Base-by-base conservation (phyloP, 148 eudicot species). In the Simmondsia chinensis region DNA sequence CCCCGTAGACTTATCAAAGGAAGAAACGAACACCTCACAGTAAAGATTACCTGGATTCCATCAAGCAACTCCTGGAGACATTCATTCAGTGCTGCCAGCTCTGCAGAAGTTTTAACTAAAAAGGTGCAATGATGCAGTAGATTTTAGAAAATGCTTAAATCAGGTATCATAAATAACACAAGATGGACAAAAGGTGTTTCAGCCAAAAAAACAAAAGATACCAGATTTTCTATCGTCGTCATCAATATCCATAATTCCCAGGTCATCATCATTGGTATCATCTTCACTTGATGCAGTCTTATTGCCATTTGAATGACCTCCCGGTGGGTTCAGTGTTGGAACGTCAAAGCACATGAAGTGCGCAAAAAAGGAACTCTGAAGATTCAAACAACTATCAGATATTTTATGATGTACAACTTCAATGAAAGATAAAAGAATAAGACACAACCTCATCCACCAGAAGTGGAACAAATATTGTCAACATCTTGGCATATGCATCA, bases 261-360 rank as follows among this genome's bases (percentile, higher is more conserved):
- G 70, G 65, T 84, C 97, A 60, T 84, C 93, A 56, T 73, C 77
- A 59, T 73, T 70, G 22, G 39, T 63, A 55, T 75, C 79, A 33
- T 64, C 81, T 48, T 59, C 78, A 64, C 65, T 37, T 6, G 63
- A 51, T 14, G 68, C 63, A 56, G 64, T 57, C 65, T 65, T 75
- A 39, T 59, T 76, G 34, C 67, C 74, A 45, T 58, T 70, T 24
- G 69, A 69, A 67, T 52, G 45, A 57, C 73, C 64, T 50, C 96
- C 83, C 31, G 83, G 66, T 42, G 83, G 84, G 48, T 72, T 91
- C 56, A 78, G 83, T 46, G 87, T 70, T 60, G 93, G 91, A 60
- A 89, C 95, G 66, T 85, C 97, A 68, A 89, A 89, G 82, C 97
- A 84, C 97, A 84, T 84, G 45, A 89, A 84, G 65, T 84, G 77